Percentiles rank a stretch among this genome's conserved stretches.
phyloP scores from a whole-genome alignment of 805 yeast species.

The Pichia paraexigua region DNA sequence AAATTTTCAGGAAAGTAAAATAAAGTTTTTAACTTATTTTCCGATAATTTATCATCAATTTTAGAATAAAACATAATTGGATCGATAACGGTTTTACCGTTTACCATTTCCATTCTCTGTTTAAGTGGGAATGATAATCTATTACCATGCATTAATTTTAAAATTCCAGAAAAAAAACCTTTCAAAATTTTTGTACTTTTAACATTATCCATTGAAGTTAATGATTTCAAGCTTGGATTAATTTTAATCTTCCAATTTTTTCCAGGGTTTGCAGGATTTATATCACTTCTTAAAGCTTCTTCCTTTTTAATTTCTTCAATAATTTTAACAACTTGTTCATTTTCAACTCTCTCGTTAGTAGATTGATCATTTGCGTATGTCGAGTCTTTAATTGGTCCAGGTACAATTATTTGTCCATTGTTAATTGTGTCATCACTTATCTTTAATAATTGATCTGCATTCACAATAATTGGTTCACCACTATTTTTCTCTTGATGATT shows the following conservation, averaged over 20 bases:
- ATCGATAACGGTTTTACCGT: conserved; percentile 18
- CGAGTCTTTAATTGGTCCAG: background rate
- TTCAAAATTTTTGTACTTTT: conserved; percentile 25
- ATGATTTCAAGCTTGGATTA: conserved; percentile 16
- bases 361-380: background rate
- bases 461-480: background rate
- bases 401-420: background rate
- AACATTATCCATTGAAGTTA: conserved; percentile 19
- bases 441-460: background rate
- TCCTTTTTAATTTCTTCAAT: background rate
- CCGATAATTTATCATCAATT: conserved; percentile 8
- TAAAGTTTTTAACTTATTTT: conserved; percentile 2
- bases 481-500: background rate
- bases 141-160: conserved; percentile 24
- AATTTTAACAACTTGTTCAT: background rate
- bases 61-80: conserved; percentile 10
- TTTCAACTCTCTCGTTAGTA: background rate
- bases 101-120: conserved; percentile 20
- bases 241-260: conserved; percentile 24
- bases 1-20: conserved; percentile 31
- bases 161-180: conserved; percentile 22
- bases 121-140: conserved; percentile 25
- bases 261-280: conserved; percentile 17
- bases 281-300: background rate
- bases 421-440: background rate